Base-by-base conservation (phyloP, 768 basidiomycete species). In the Suillus hirtellus region DNA sequence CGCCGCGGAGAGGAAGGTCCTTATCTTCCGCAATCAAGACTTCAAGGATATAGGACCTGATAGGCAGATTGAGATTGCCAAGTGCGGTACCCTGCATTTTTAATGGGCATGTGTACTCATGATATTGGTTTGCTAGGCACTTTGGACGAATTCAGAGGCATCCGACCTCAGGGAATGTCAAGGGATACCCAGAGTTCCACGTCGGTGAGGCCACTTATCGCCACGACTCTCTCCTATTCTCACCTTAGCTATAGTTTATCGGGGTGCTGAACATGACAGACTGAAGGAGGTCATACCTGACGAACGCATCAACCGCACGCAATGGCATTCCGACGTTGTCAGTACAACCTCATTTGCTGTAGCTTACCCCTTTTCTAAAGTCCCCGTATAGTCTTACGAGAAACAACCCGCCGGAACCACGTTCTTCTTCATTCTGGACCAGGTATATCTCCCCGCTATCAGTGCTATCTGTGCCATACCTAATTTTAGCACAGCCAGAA, bases 11-110 rank as follows among this genome's bases (percentile, higher is more conserved):
- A 70, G 84, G 50, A 85, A 84, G 71, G 77, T 86, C 40, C 69
- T 87, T 11, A 56, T 85, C 7, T 85, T 86, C 78, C 80, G 85
- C 21, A 80, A 86, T 72, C 86, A 87, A 66, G 82, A 87, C 71
- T 86, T 87, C 75, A 86, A 85, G 73, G 84, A 85, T 64, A 64
- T 86, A n/a, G 73, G 75, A 1, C 77, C 82, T 9, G 83, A 86
- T 47, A 71, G 77, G 61, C 85, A 85, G 65, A 81, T 85, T 63
- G 84, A 81, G 67, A 79, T 85, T 42, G 81, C 82, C 9, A 77
- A 72, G 81, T 80, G 55, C 19, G 54, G 2, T 44, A 27, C 27
- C 11, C 34, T 17, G 68, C 63, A 3, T 37, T 58, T 61, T 9
- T 14, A n/a, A n/a, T 3, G 34, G 5, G 11, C 1, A 6, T 12